These are phyloP conservation scores for Kodamaea sp. DNA, from an alignment of 1,139 yeast species.

Conservation along the genomic window DNA sequence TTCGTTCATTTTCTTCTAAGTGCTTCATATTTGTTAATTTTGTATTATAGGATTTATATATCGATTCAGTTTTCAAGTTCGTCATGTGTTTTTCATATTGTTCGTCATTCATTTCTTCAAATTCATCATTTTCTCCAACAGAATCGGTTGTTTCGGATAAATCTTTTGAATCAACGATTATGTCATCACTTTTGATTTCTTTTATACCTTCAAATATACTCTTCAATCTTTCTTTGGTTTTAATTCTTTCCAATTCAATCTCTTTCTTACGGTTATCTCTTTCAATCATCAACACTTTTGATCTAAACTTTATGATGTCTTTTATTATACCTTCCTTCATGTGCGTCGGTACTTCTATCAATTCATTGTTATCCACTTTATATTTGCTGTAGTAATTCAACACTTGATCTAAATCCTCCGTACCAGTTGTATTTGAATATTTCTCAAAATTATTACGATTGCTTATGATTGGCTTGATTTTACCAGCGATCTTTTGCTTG, in stretches of 20 bases:
- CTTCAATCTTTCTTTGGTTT: slow-evolving; percentile 50
- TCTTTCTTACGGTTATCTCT: slow-evolving; percentile 53
- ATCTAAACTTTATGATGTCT: slow-evolving; percentile 60
- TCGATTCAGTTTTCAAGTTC: slow-evolving; percentile 13
- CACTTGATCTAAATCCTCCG: slow-evolving; percentile 36
- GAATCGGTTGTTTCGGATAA: slow-evolving; percentile 8
- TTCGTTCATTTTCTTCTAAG: slow-evolving; percentile 20
- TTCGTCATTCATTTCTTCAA: slow-evolving; percentile 30
- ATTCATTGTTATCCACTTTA: slow-evolving; percentile 55
- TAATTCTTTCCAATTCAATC: slow-evolving; percentile 47
- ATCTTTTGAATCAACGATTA: neutral
- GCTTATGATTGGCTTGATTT: slow-evolving; percentile 15
- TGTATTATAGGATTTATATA: slow-evolving; percentile 20
- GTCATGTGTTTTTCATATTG: slow-evolving; percentile 29
- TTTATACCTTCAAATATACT: slow-evolving; percentile 48
- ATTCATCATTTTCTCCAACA: slow-evolving; percentile 20
- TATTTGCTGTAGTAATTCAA: slow-evolving; percentile 40
- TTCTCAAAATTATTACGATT: slow-evolving; percentile 21
- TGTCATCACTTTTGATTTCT: slow-evolving; percentile 16
- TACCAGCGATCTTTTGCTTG: neutral
- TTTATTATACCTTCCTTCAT: slow-evolving; percentile 54
- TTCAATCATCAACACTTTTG: slow-evolving; percentile 57
- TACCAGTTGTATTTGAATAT: slow-evolving; percentile 20
- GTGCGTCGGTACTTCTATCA: slow-evolving; percentile 60
- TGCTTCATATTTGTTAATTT: slow-evolving; percentile 15